Evolutionary conservation across 306 rosid species (phyloP).

Genomic region (Sicyos edulis): DNA sequence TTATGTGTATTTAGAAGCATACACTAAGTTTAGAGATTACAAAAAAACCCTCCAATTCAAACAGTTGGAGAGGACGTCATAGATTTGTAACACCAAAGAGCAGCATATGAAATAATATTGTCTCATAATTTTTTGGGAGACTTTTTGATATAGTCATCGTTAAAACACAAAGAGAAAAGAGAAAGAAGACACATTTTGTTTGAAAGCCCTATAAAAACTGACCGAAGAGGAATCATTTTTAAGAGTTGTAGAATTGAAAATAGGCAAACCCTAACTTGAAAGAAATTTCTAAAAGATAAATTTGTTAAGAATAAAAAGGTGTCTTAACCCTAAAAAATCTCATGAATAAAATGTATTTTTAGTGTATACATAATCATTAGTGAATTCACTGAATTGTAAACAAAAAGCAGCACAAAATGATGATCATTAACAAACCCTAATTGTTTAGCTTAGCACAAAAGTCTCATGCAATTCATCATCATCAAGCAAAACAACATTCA

Average conservation of each 20-base stretch:
- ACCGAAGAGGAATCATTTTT: background rate
- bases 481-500: background rate
- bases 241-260: background rate
- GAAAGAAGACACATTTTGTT: background rate
- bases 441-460: slow-evolving; percentile 5
- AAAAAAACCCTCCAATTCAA: no score
- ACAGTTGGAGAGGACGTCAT: no score
- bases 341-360: background rate
- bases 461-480: background rate
- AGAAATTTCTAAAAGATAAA: no score
- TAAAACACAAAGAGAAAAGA: background rate
- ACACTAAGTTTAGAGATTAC: no score
- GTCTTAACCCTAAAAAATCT: background rate
- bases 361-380: background rate
- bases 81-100: no score
- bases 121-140: no score
- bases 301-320: background rate
- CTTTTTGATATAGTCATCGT: no score
- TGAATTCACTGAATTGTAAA: background rate
- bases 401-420: slow-evolving; percentile 10
- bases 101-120: no score
- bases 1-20: no score
- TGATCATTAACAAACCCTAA: slow-evolving; percentile 6
- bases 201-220: background rate
- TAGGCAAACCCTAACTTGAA: background rate